These are phyloP conservation scores for Solanum phureja DNA, from an alignment of 257 asterid genomes.

Conservation along the genomic window DNA sequence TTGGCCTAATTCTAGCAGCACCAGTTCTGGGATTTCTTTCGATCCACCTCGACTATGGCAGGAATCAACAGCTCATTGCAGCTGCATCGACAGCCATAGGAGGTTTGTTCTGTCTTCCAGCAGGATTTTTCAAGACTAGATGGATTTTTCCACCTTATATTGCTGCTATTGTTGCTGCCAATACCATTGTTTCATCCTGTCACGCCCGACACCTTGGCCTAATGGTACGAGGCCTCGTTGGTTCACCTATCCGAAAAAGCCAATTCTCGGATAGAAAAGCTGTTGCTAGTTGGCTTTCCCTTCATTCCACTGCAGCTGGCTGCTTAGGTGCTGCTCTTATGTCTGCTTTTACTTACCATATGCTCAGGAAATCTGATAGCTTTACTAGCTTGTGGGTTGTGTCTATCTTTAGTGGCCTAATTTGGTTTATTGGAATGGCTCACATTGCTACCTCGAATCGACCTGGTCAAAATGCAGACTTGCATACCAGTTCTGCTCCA, in stretches of 20 bases:
- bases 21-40: conserved; percentile 55
- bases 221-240: conserved; percentile 62
- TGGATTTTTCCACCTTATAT: conserved; percentile 80
- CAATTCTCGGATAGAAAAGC: conserved; percentile 45
- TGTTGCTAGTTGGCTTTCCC: conserved; percentile 56
- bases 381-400: conserved; percentile 83
- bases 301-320: conserved; percentile 67
- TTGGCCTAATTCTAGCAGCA: conserved; percentile 63
- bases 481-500: conserved; percentile 13
- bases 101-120: conserved; percentile 85
- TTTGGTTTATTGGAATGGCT: conserved; percentile 63
- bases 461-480: conserved; percentile 6
- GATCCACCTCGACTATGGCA: conserved; percentile 56
- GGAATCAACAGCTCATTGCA: conserved; percentile 50
- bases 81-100: conserved; percentile 70
- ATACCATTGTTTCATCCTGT: conserved; percentile 52
- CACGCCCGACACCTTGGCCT: conserved; percentile 73
- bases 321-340: conserved; percentile 67
- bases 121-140: conserved; percentile 62
- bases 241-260: conserved; percentile 31
- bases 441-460: conserved; percentile 44
- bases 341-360: conserved; percentile 57
- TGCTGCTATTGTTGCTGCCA: conserved; percentile 56
- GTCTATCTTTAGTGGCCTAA: conserved; percentile 74
- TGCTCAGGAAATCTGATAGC: conserved; percentile 53